Evolutionary conservation across 768 basidiomycete species (phyloP).

Genomic region (Tulasnella sp.): DNA sequence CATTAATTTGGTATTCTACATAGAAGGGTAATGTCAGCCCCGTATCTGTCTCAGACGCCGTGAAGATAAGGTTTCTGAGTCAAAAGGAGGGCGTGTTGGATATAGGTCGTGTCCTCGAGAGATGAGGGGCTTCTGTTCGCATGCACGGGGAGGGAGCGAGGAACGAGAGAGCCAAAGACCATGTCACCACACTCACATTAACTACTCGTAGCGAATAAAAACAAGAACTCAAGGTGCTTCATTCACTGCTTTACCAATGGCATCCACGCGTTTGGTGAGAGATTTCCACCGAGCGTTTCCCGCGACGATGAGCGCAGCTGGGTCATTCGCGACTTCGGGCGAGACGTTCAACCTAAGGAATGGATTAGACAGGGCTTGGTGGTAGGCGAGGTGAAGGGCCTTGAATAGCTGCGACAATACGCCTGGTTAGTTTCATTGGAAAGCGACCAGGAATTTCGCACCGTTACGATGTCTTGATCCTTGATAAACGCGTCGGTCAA

Average conservation of each 20-base stretch:
- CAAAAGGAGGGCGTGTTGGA: constrained; percentile 62
- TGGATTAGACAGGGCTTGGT: constrained; percentile 77
- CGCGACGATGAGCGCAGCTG: constrained; percentile 53
- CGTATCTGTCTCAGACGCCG: constrained; percentile 91
- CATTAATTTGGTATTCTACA: background rate
- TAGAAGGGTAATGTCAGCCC: constrained; percentile 47
- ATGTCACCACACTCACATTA: constrained; percentile 32
- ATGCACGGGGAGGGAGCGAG: constrained; percentile 28
- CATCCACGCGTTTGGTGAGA: constrained; percentile 69
- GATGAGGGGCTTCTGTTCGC: constrained; percentile 27
- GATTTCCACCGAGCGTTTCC: constrained; percentile 52
- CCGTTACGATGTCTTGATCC: constrained; percentile 73
- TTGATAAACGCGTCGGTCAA: constrained; percentile 76
- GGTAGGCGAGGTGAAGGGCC: constrained; percentile 84
- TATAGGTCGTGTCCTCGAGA: background rate
- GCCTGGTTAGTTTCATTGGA: background rate
- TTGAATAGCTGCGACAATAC: constrained; percentile 64
- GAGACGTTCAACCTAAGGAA: constrained; percentile 66
- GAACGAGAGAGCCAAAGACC: constrained; percentile 32
- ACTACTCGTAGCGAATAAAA: constrained; percentile 30
- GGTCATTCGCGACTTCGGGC: constrained; percentile 49
- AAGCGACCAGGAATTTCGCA: constrained; percentile 40
- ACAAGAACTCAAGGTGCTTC: constrained; percentile 36
- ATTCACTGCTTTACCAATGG: constrained; percentile 61
- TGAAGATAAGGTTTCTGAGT: constrained; percentile 63